Evolutionary conservation across 2,329 filamentous ascomycete species (phyloP).

Genomic region (Aspergillus pseudotamarii): DNA sequence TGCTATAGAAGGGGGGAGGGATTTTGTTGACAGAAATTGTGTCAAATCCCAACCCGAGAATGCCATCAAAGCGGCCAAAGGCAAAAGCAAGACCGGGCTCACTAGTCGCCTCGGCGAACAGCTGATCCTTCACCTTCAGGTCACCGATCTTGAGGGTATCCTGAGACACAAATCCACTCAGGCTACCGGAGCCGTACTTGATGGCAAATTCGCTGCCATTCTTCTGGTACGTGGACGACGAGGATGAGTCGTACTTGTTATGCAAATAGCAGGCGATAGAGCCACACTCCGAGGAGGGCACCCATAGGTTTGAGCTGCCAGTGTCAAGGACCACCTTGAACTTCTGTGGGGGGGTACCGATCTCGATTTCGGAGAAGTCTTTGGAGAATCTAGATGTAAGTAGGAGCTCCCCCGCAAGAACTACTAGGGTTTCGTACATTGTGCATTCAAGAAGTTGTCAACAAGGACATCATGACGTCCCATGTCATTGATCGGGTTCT

Average conservation of each 20-base stretch:
- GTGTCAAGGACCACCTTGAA: conserved; percentile 99
- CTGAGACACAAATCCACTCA: conserved; percentile 91
- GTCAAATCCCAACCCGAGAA: conserved; percentile 91
- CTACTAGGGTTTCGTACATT: conserved; percentile 69
- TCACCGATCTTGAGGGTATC: conserved; percentile 88
- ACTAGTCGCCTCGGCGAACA: conserved; percentile 93
- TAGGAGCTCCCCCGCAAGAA: conserved; percentile 19
- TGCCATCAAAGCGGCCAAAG: conserved; percentile 96
- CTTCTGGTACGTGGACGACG: conserved; percentile 88
- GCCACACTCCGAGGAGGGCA: conserved; percentile 84
- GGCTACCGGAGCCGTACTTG: conserved; percentile 88
- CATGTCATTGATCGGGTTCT: conserved; percentile 67
- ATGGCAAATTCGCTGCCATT: conserved; percentile 94
- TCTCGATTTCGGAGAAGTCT: conserved; percentile 94
- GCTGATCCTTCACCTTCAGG: conserved; percentile 81
- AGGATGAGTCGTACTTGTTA: conserved; percentile 89
- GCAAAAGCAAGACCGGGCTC: conserved; percentile 97
- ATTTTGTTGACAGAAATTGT: conserved; percentile 97
- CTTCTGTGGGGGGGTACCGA: conserved; percentile 86
- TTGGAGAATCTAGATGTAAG: conserved; percentile 39
- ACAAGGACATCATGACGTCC: conserved; percentile 80
- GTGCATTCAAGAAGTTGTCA: conserved; percentile 97
- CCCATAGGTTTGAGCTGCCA: conserved; percentile 98
- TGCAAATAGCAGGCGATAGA: conserved; percentile 99
- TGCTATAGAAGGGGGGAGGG: conserved; percentile 92